Evolutionary conservation across 2,329 filamentous ascomycete genomes (phyloP).

Genomic region (Cordyceps cateniannulata): DNA sequence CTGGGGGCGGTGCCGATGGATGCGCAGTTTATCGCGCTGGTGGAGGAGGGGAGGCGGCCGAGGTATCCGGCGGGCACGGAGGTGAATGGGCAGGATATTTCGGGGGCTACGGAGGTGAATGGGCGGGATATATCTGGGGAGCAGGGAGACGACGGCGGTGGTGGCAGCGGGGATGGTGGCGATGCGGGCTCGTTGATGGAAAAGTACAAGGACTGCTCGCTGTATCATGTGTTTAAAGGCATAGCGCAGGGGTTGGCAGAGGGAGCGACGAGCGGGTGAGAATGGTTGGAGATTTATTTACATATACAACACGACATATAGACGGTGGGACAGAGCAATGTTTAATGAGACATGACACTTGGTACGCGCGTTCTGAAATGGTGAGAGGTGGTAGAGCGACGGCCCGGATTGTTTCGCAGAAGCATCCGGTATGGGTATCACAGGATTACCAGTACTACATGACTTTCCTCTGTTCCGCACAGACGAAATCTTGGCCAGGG

Average conservation of each 20-base stretch:
- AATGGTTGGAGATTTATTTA: neutral
- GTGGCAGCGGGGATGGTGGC: conserved; percentile 18
- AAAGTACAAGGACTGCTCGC: conserved; percentile 67
- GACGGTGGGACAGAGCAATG: neutral
- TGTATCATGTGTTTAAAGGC: conserved; percentile 60
- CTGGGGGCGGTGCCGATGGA: conserved; percentile 87
- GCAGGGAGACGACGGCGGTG: conserved; percentile 16
- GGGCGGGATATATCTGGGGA: conserved; percentile 46
- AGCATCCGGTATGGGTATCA: neutral
- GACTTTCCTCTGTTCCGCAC: neutral
- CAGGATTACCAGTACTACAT: neutral
- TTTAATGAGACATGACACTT: neutral
- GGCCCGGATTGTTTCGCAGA: too few species aligned
- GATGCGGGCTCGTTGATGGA: conserved; percentile 47
- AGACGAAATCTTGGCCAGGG: neutral
- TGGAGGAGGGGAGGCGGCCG: conserved; percentile 66
- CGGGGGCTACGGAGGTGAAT: conserved; percentile 36
- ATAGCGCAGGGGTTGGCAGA: conserved; percentile 46
- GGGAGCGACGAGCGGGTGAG: conserved; percentile 15
- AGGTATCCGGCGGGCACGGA: conserved; percentile 63
- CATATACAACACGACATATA: neutral
- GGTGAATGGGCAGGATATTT: conserved; percentile 51
- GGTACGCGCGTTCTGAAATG: too few species aligned
- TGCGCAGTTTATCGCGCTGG: conserved; percentile 78
- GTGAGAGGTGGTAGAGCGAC: too few species aligned